These are phyloP conservation scores for Ogataea wickerhamii DNA, from an alignment of 805 yeast genomes.

Conservation along the genomic window DNA sequence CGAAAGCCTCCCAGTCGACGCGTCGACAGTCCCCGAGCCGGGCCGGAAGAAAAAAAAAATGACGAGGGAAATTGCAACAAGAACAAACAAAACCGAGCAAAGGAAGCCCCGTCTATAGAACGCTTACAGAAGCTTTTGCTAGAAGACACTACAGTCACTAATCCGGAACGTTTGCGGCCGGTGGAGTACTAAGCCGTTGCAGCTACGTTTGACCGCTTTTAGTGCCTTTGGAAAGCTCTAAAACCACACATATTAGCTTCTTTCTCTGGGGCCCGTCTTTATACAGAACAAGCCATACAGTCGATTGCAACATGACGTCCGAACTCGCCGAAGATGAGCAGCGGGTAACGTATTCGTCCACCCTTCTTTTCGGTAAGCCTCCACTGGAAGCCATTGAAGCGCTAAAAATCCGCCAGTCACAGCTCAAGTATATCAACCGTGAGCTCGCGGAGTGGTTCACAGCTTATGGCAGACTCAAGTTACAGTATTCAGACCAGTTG, in stretches of 20 bases:
- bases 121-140: no score
- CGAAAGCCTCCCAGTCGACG: neutral
- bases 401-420: conserved; percentile 52
- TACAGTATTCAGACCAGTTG: conserved; percentile 46
- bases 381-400: conserved; percentile 61
- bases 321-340: conserved; percentile 22
- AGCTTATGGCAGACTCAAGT: conserved; percentile 47
- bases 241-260: no score
- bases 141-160: no score
- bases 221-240: no score
- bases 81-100: no score
- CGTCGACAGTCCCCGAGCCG: conserved; percentile 1
- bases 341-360: conserved; percentile 31
- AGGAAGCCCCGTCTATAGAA: no score
- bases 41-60: conserved; percentile 1
- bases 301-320: conserved; percentile 6
- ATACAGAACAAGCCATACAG: no score
- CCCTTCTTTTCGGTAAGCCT: conserved; percentile 36
- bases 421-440: conserved; percentile 53
- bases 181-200: no score
- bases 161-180: no score
- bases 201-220: no score
- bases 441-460: conserved; percentile 61
- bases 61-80: neutral
- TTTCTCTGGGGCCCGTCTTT: no score